A percentile compares a stretch with the other conserved stretches of the same genome.
These are phyloP conservation scores for Mycena amicta DNA, from an alignment of 768 basidiomycete species.

Conservation along the genomic window DNA sequence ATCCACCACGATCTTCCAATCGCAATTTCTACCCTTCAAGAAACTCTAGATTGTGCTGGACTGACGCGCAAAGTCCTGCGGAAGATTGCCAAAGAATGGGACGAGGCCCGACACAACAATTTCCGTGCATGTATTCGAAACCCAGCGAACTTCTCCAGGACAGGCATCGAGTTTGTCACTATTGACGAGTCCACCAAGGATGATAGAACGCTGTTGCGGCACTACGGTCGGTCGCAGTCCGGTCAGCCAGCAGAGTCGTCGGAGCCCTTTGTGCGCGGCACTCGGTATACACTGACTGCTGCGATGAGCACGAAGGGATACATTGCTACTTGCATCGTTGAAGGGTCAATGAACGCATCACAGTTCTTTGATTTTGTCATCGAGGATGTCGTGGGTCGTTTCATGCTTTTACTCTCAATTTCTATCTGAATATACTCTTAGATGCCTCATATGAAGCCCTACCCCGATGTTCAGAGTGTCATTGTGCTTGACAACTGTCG, in stretches of 20 bases:
- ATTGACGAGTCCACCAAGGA: not conserved
- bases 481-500: conserved; percentile 1
- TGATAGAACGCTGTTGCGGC: not conserved
- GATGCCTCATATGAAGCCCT: not conserved
- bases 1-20: conserved; percentile 19
- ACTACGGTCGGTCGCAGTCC: not conserved
- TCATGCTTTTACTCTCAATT: not conserved
- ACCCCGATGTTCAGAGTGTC: not conserved
- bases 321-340: conserved; percentile 24
- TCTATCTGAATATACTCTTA: not conserved
- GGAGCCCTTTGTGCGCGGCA: conserved; percentile 20
- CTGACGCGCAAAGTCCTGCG: conserved; percentile 21
- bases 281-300: conserved; percentile 25
- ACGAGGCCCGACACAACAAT: conserved; percentile 6
- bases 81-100: conserved; percentile 19
- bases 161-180: not conserved
- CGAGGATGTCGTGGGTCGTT: conserved; percentile 24
- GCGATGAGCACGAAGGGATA: conserved; percentile 29
- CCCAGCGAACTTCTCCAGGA: not conserved
- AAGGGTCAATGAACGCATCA: conserved; percentile 23
- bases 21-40: conserved; percentile 16
- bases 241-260: not conserved
- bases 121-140: not conserved
- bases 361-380: conserved; percentile 30
- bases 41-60: conserved; percentile 17